phyloP scores from a whole-genome alignment of 176 grass and related monocot species.

The Oryza glaberrima region DNA sequence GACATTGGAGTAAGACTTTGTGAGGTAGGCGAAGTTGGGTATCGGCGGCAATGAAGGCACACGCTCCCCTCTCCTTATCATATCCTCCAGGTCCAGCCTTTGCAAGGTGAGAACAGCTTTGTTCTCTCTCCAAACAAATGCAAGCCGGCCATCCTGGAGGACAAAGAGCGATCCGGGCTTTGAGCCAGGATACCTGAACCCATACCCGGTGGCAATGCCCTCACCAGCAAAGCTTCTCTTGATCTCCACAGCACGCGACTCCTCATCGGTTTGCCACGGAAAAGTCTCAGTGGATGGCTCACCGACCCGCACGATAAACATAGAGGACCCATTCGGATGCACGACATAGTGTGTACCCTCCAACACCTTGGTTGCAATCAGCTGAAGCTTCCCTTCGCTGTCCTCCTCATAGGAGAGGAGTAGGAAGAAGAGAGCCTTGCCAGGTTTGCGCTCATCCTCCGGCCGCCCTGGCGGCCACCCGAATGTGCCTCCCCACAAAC shows the following conservation, averaged over 20 bases:
- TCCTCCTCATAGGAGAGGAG: slow-evolving; percentile 79
- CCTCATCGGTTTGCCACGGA: slow-evolving; percentile 67
- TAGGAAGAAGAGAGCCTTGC: slow-evolving; percentile 82
- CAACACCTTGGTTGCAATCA: slow-evolving; percentile 85
- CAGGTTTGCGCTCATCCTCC: slow-evolving; percentile 54
- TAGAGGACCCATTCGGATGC: slow-evolving; percentile 85
- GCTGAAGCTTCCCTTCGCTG: slow-evolving; percentile 50
- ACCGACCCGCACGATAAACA: slow-evolving; percentile 62
- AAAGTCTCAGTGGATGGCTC: slow-evolving; percentile 61
- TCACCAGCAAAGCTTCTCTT: slow-evolving; percentile 52
- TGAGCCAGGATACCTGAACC: slow-evolving; percentile 82
- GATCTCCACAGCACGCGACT: slow-evolving; percentile 46
- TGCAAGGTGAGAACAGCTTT: slow-evolving; percentile 64
- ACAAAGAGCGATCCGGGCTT: slow-evolving; percentile 86
- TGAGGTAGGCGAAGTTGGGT: slow-evolving; percentile 73
- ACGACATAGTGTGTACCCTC: slow-evolving; percentile 88
- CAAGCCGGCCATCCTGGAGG: slow-evolving; percentile 63
- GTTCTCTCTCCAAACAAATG: slow-evolving; percentile 89
- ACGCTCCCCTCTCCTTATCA: slow-evolving; percentile 72
- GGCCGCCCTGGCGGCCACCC: slow-evolving; percentile 72
- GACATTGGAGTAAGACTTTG: slow-evolving; percentile 86
- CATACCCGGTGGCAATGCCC: slow-evolving; percentile 77
- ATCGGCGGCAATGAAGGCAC: slow-evolving; percentile 67
- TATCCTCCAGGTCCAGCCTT: slow-evolving; percentile 64
- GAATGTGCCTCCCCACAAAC: slow-evolving; percentile 90